These are phyloP conservation scores for Alliaria petiolata DNA, from an alignment of 345 rosid genomes.

Conservation along the genomic window DNA sequence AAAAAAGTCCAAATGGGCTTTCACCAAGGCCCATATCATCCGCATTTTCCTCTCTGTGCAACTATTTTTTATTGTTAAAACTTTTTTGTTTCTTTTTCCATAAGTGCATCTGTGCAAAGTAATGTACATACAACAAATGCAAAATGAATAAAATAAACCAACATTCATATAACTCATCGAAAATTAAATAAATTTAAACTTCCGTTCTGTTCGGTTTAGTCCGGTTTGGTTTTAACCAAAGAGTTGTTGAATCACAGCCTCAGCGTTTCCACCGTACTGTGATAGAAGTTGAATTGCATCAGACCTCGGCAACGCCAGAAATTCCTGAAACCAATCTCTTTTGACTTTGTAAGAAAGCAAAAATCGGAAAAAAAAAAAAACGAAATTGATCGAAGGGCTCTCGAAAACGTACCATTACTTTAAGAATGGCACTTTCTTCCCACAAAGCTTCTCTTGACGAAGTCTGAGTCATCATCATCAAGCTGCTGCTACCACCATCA, in stretches of 20 bases:
- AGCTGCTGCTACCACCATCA: conserved; percentile 66
- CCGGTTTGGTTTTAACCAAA: conserved; percentile 36
- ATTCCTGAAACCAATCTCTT: conserved; percentile 58
- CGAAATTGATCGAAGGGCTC: neutral
- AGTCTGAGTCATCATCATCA: conserved; percentile 41
- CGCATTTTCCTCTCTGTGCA: neutral
- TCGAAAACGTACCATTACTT: conserved; percentile 76
- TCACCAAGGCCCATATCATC: neutral
- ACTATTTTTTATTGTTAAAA: neutral
- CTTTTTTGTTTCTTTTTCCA: neutral
- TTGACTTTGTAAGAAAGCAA: neutral
- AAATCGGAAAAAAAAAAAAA: neutral
- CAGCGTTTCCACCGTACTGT: conserved; percentile 82
- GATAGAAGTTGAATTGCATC: conserved; percentile 92
- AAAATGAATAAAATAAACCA: conserved; percentile 24
- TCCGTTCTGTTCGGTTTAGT: conserved; percentile 9
- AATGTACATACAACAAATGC: conserved; percentile 20
- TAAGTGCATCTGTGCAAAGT: conserved; percentile 12
- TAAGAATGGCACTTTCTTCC: conserved; percentile 84
- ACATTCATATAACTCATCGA: conserved; percentile 19
- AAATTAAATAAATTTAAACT: neutral
- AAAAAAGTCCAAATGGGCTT: neutral
- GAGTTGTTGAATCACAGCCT: conserved; percentile 79
- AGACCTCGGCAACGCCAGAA: conserved; percentile 95
- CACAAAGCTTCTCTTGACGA: conserved; percentile 61